A percentile compares a stretch with the other conserved stretches of the same genome.
phyloP scores from a whole-genome alignment of 1,284 basidiomycete species.

The Nidula niveotomentosa region DNA sequence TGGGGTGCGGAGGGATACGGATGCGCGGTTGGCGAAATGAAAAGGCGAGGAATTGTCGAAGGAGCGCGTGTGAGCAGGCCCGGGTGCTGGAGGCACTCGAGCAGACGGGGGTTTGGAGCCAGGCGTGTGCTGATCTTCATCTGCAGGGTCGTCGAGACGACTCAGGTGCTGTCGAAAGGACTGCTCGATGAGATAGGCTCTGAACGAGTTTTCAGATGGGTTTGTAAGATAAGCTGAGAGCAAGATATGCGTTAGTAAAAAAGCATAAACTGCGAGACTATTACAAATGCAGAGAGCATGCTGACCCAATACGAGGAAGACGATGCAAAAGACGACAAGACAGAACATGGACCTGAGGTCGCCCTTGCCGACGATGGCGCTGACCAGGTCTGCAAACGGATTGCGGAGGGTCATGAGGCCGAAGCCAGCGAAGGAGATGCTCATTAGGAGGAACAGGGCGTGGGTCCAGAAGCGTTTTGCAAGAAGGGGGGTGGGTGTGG shows the following conservation, averaged over 20 bases:
- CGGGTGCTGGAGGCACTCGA: slow-evolving; percentile 7
- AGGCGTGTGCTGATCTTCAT: slow-evolving; percentile 38
- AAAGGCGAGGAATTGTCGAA: slow-evolving; percentile 57
- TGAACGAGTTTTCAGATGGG: slow-evolving; percentile 89
- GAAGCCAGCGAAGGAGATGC: slow-evolving; percentile 61
- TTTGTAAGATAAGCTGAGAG: slow-evolving; percentile 87
- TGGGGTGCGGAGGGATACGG: slow-evolving; percentile 92
- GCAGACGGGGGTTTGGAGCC: slow-evolving; percentile 13
- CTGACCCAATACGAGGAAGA: slow-evolving; percentile 74
- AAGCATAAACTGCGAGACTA: slow-evolving; percentile 5
- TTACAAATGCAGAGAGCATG: slow-evolving; percentile 13
- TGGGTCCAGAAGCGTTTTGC: slow-evolving; percentile 34
- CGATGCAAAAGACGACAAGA: slow-evolving; percentile 62
- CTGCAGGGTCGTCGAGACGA: slow-evolving; percentile 73
- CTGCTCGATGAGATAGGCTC: slow-evolving; percentile 92
- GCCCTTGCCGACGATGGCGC: slow-evolving; percentile 50
- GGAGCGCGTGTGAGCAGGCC: slow-evolving; percentile 24
- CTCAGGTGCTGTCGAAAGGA: slow-evolving; percentile 93
- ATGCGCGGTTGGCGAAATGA: slow-evolving; percentile 89
- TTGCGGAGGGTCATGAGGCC: slow-evolving; percentile 59
- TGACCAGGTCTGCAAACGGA: slow-evolving; percentile 48
- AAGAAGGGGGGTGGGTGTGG: slow-evolving; percentile 30
- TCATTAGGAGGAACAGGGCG: slow-evolving; percentile 53
- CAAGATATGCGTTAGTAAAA: slow-evolving; percentile 14
- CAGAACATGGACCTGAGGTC: slow-evolving; percentile 70